A percentile compares a stretch with the other conserved stretches of the same genome.
These are phyloP conservation scores for Digitaria exilis DNA, from an alignment of 202 grass and related monocot species.

Conservation along the genomic window DNA sequence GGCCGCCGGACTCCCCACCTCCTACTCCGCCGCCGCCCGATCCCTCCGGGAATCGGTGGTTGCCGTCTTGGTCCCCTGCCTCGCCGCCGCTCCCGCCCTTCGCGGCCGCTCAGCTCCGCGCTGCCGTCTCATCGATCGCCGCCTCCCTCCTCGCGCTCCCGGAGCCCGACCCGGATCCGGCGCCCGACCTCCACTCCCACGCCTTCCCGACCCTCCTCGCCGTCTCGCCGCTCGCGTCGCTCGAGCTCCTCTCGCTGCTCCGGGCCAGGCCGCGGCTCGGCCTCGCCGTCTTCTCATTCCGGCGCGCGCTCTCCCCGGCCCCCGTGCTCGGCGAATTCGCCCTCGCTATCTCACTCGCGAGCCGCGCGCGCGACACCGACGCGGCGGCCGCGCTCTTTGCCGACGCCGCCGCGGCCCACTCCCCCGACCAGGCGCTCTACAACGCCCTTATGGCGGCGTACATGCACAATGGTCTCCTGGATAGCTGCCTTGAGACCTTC, in stretches of 20 bases:
- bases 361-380: slow-evolving; percentile 52
- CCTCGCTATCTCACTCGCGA: slow-evolving; percentile 72
- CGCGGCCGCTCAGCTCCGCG: slow-evolving; percentile 36
- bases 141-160: slow-evolving; percentile 41
- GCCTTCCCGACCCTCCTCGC: slow-evolving; percentile 57
- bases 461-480: slow-evolving; percentile 70
- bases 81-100: slow-evolving; percentile 34
- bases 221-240: slow-evolving; percentile 44
- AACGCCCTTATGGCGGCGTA: slow-evolving; percentile 86
- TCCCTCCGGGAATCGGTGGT: not conserved
- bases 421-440: slow-evolving; percentile 59
- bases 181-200: slow-evolving; percentile 44
- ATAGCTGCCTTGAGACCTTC: slow-evolving; percentile 54
- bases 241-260: slow-evolving; percentile 66
- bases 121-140: slow-evolving; percentile 48
- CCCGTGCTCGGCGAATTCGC: slow-evolving; percentile 56
- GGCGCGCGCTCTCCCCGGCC: slow-evolving; percentile 50
- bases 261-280: slow-evolving; percentile 38
- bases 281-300: slow-evolving; percentile 59
- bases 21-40: not conserved
- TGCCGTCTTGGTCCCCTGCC: not conserved
- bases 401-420: slow-evolving; percentile 42
- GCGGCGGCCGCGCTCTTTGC: slow-evolving; percentile 56
- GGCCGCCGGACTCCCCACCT: not conserved
- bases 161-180: slow-evolving; percentile 35